Conservation (phyloP, 1,139 yeast genomes). For the Pichia terricola region DNA sequence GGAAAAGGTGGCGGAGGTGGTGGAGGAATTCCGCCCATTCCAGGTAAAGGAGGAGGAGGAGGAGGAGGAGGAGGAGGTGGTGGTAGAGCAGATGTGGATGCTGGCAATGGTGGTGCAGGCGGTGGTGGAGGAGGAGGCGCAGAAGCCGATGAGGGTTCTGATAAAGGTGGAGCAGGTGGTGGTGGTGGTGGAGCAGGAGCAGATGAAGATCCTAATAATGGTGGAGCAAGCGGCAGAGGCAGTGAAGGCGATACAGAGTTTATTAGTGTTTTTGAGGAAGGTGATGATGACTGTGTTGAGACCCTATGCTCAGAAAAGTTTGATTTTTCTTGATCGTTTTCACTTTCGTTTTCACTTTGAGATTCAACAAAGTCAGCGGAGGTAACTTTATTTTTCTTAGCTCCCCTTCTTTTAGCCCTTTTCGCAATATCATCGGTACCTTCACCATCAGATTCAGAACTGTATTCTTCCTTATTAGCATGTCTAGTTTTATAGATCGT, state of each 20-base stretch:
- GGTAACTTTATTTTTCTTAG: no score
- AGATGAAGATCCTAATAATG: no score
- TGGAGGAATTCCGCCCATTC: slow-evolving; percentile 17
- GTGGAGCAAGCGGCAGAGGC: no score
- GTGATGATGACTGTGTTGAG: no score
- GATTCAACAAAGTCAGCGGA: no score
- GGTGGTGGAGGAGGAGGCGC: background rate
- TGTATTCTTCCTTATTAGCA: background rate
- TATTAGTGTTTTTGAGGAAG: no score
- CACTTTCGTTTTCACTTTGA: no score
- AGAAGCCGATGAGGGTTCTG: background rate
- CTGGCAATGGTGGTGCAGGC: background rate
- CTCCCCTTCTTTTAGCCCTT: background rate
- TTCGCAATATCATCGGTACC: background rate
- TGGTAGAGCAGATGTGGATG: slow-evolving; percentile 7
- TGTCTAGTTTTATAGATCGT: background rate
- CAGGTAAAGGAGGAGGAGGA: slow-evolving; percentile 22
- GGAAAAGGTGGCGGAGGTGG: slow-evolving; percentile 15
- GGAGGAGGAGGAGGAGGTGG: slow-evolving; percentile 20
- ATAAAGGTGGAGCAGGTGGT: background rate
- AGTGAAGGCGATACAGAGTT: no score
- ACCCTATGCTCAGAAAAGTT: no score
- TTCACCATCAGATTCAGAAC: background rate
- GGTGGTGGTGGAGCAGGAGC: background rate
- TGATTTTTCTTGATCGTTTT: no score